Base-by-base conservation (phyloP, 768 basidiomycete genomes). In the Mycena capillaripes region DNA sequence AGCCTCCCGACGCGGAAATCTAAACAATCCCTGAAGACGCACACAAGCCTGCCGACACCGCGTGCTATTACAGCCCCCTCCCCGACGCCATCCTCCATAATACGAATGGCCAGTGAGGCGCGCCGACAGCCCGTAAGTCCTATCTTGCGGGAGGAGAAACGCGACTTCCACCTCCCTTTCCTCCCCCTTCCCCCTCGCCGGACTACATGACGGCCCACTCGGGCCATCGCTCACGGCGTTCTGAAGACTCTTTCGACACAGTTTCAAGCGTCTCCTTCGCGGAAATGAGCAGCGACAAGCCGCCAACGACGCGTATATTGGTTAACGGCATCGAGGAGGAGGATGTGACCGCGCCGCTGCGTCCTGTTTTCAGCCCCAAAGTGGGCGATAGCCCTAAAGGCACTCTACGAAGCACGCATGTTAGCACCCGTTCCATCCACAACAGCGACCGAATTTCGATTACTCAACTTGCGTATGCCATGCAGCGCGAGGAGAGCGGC, bases 401-500 rank as follows among this genome's bases (percentile, higher is more conserved):
- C 25, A 62, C 57, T 2, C 50, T 60, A n/a, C 7, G 63, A 25
- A 64, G 57, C 9, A 63, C 66, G 14, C 25, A 12, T 21, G 25
- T n/a, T 27, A 55, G 46, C 40, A 21, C 46, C 9, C 62, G 59
- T 34, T 68, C 73, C 23, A 68, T 71, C 25, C 69, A 59, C 61
- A 71, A 71, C 40, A 75, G 73, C 70, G 73, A 71, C 40, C 59
- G 70, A 10, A 64, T 75, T 17, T 75, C 73, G 2, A 57, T 69
- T 27, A 69, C 69, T 21, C 66, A 71, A 27, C 56, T 75, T n/a
- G 73, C 70, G 53, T 58, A 55, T 27, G 32, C 34, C 12, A 8
- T 75, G 61, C 53, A 52, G 48, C 34, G 62, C 17, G 61, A 36
- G 9, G 62, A 16, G 4, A 53, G 12, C 29, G 66, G 63, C 0